phyloP scores from a whole-genome alignment of 108 stramenopile species.

The Cyclotella sp. region DNA sequence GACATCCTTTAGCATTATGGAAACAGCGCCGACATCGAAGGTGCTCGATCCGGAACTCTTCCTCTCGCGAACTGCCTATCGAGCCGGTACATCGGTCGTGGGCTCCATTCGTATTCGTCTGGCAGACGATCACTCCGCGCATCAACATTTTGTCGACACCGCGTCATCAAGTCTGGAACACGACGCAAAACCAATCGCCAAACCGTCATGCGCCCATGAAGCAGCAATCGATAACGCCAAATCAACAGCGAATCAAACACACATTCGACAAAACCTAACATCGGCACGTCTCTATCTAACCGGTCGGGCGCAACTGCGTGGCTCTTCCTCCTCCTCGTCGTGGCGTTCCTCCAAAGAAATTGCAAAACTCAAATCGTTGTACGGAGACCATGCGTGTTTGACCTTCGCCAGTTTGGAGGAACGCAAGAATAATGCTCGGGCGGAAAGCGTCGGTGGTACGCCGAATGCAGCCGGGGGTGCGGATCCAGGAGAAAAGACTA shows the following conservation, averaged over 20 bases:
- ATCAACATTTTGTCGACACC: too few species aligned
- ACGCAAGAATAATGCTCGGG: neutral
- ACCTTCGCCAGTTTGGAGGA: slow-evolving; percentile 38
- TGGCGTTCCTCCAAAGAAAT: slow-evolving; percentile 48
- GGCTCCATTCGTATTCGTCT: slow-evolving; percentile 38
- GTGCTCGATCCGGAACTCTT: slow-evolving; percentile 21
- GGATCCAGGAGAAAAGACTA: slow-evolving; percentile 17
- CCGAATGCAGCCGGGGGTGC: neutral
- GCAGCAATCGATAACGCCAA: neutral
- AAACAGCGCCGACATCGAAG: too few species aligned
- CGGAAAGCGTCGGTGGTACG: neutral
- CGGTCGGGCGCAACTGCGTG: slow-evolving; percentile 33
- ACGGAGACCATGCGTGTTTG: slow-evolving; percentile 46
- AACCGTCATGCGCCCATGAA: too few species aligned
- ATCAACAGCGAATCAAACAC: neutral
- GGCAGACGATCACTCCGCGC: neutral
- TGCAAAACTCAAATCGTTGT: slow-evolving; percentile 26
- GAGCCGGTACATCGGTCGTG: slow-evolving; percentile 41
- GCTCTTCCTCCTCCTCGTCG: neutral
- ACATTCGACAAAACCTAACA: slow-evolving; percentile 15
- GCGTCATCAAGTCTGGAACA: too few species aligned
- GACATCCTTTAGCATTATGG: too few species aligned
- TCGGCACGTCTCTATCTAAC: slow-evolving; percentile 47
- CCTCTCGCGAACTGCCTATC: slow-evolving; percentile 47
- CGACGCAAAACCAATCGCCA: neutral